These are phyloP conservation scores for Ascochyta viciae-villosae DNA, from an alignment of 2,329 filamentous ascomycete genomes.

Conservation along the genomic window DNA sequence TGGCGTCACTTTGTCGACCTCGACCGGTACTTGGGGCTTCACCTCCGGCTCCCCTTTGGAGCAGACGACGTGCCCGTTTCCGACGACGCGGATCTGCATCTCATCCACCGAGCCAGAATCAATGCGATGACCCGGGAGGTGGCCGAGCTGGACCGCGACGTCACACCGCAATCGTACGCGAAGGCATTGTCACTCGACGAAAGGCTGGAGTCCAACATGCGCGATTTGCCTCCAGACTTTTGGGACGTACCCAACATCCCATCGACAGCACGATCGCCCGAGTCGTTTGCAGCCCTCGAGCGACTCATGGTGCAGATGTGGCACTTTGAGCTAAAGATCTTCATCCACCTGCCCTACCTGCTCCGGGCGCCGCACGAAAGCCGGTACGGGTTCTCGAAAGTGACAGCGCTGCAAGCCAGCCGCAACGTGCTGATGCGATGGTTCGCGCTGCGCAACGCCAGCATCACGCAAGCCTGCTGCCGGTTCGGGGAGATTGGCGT, in stretches of 20 bases:
- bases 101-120: slow-evolving; percentile 35
- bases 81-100: slow-evolving; percentile 25
- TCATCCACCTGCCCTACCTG: slow-evolving; percentile 46
- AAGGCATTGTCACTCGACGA: slow-evolving; percentile 44
- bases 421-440: slow-evolving; percentile 47
- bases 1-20: slow-evolving; percentile 43
- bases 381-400: slow-evolving; percentile 45
- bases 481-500: slow-evolving; percentile 43
- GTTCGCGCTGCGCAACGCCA: slow-evolving; percentile 46
- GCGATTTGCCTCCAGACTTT: slow-evolving; percentile 40
- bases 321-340: slow-evolving; percentile 47
- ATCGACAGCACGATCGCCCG: slow-evolving; percentile 39
- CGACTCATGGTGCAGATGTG: slow-evolving; percentile 45
- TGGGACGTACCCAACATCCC: slow-evolving; percentile 49
- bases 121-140: slow-evolving; percentile 33
- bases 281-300: slow-evolving; percentile 37
- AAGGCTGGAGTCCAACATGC: slow-evolving; percentile 40
- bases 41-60: slow-evolving; percentile 45
- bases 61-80: slow-evolving; percentile 41
- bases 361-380: slow-evolving; percentile 40
- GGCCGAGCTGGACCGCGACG: slow-evolving; percentile 38
- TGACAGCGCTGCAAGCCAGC: slow-evolving; percentile 44
- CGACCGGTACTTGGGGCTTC: slow-evolving; percentile 43
- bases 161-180: slow-evolving; percentile 43
- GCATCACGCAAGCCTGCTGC: slow-evolving; percentile 45